Evolutionary conservation across 2,329 filamentous ascomycete species (phyloP).

Genomic region (Didymosphaeria variabile): DNA sequence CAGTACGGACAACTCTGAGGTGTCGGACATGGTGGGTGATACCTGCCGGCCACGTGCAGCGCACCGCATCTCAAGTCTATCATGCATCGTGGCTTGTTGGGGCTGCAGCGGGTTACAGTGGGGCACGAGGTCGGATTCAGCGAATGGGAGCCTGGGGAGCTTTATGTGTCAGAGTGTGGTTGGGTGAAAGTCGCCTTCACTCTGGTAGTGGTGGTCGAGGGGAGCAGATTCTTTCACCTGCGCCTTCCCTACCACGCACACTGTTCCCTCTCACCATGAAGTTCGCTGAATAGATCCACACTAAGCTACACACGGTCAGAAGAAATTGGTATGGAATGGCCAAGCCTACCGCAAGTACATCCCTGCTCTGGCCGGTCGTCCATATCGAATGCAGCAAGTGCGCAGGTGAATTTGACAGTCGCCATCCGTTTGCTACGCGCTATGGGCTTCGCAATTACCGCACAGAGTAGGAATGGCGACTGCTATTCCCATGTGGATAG

Average conservation of each 20-base stretch:
- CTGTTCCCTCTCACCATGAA: constrained; percentile 1
- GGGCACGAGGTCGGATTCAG: not conserved
- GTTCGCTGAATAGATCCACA: not conserved
- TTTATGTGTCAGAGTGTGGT: not conserved
- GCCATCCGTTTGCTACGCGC: not conserved
- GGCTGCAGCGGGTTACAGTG: not conserved
- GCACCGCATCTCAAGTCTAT: not conserved
- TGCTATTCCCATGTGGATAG: not conserved
- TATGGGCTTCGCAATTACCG: not conserved
- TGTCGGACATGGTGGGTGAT: constrained; percentile 1
- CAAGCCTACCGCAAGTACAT: not conserved
- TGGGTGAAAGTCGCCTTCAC: not conserved
- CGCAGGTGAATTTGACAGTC: not conserved
- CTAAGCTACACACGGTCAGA: not conserved
- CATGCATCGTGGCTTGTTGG: not conserved
- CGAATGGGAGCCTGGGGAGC: not conserved
- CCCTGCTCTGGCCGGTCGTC: not conserved
- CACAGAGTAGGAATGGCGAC: not conserved
- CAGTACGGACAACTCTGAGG: not conserved
- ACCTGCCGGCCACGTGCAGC: not conserved
- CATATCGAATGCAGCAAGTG: not conserved
- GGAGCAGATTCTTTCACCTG: not conserved
- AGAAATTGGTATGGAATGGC: not conserved
- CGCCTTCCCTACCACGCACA: not conserved
- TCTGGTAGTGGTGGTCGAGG: not conserved